Evolutionary conservation across 1,284 basidiomycete genomes (phyloP).

Genomic region (Ustilago loliicola): DNA sequence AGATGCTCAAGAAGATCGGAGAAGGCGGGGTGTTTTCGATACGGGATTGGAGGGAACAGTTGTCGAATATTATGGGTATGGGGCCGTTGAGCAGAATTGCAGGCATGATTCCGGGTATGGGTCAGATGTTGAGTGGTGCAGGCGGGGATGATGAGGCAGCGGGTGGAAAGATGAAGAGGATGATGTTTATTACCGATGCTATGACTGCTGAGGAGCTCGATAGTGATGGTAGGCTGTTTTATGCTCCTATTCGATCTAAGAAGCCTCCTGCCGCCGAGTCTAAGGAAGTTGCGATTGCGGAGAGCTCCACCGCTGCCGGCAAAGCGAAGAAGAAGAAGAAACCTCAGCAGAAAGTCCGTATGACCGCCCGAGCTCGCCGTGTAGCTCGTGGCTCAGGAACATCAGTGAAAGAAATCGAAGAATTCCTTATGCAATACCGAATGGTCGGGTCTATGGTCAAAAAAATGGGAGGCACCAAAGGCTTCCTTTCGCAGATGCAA

Average conservation of each 20-base stretch:
- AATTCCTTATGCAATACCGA: conserved; percentile 78
- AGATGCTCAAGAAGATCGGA: conserved; percentile 97
- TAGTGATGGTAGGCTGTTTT: conserved; percentile 81
- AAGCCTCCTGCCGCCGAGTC: conserved; percentile 23
- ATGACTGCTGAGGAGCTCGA: conserved; percentile 95
- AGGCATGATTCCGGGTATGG: conserved; percentile 97
- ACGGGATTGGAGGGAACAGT: conserved; percentile 97
- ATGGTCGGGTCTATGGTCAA: conserved; percentile 77
- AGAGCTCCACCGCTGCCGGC: conserved; percentile 37
- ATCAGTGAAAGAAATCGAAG: conserved; percentile 94
- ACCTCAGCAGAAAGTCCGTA: conserved; percentile 57
- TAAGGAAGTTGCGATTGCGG: conserved; percentile 38
- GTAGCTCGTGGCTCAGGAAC: conserved; percentile 97
- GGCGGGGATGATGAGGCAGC: conserved; percentile 87
- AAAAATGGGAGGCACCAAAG: conserved; percentile 95
- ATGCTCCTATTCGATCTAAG: conserved; percentile 52
- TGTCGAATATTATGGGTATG: conserved; percentile 98
- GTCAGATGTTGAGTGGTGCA: conserved; percentile 79
- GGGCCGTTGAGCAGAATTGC: conserved; percentile 98
- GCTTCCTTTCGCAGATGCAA: conserved; percentile 71
- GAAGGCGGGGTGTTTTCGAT: conserved; percentile 92
- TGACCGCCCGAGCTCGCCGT: conserved; percentile 74
- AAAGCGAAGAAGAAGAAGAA: conserved; percentile 59
- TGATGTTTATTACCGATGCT: conserved; percentile 98
- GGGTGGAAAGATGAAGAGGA: conserved; percentile 86